A percentile compares a stretch with the other conserved stretches of the same genome.
Conservation (phyloP, 2,329 filamentous ascomycete genomes). For the Eutypella sp. region DNA sequence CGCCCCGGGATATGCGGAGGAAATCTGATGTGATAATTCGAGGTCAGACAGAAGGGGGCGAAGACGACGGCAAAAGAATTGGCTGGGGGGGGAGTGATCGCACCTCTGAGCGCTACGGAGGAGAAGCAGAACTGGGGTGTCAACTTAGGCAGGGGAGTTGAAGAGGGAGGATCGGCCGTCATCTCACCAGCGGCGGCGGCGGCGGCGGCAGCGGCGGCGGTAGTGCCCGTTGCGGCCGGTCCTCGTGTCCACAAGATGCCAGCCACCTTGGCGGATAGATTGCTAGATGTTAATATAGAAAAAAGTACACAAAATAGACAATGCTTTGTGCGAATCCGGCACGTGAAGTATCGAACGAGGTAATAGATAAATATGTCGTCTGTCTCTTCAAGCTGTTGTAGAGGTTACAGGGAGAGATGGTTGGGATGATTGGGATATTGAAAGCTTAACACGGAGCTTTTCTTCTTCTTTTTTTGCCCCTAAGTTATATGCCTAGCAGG, state of each 20-base stretch:
- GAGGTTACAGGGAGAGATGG: no score
- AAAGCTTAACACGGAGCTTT: no score
- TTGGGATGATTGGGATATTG: no score
- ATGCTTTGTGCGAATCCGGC: no score
- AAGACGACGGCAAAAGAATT: conserved; percentile 1
- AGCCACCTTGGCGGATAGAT: conserved; percentile 38
- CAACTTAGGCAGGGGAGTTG: conserved; percentile 41
- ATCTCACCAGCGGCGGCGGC: conserved; percentile 28
- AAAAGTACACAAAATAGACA: conserved; percentile 4
- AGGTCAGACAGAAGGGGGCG: conserved; percentile 7
- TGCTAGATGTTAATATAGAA: conserved; percentile 1
- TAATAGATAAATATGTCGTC: conserved; percentile 1
- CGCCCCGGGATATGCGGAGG: conserved; percentile 74
- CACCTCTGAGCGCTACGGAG: conserved; percentile 63
- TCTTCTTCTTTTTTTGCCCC: no score
- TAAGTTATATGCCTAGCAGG: no score
- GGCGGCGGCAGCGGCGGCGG: conserved; percentile 28
- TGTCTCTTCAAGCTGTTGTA: no score
- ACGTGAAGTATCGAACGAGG: no score
- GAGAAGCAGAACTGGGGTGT: conserved; percentile 78
- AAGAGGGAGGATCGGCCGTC: conserved; percentile 40
- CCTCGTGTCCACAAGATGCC: conserved; percentile 42
- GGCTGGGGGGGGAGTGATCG: conserved; percentile 13
- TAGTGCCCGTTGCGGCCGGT: conserved; percentile 34
- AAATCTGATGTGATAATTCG: conserved; percentile 68